Percentiles rank a stretch among this genome's conserved stretches.
Conservation (phyloP, 495 filamentous ascomycete genomes). For the Neurospora sp. region DNA sequence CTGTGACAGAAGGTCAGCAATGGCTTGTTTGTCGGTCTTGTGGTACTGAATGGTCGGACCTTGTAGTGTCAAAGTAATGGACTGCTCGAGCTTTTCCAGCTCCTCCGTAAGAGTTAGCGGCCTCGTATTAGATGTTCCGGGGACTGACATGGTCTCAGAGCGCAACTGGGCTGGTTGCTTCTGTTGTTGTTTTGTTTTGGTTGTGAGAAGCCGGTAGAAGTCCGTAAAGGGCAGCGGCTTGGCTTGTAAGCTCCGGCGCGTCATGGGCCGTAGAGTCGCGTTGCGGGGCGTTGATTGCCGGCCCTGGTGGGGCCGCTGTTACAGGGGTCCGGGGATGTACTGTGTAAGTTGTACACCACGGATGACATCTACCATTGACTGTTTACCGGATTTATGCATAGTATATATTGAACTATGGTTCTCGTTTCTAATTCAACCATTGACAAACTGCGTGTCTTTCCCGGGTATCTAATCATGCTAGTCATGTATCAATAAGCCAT, state of each 20-base stretch:
- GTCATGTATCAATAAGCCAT: not conserved
- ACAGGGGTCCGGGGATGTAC: not conserved
- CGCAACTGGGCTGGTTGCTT: not conserved
- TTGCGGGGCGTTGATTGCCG: not conserved
- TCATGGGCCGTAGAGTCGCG: not conserved
- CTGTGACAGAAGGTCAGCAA: constrained; percentile 32
- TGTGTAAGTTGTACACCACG: not conserved
- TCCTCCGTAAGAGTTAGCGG: constrained; percentile 83
- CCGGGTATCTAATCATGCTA: not conserved
- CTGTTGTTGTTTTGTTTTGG: not conserved
- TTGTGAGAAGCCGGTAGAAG: not conserved
- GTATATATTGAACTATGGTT: not conserved
- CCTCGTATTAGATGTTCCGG: constrained; percentile 43
- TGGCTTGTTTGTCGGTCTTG: not conserved
- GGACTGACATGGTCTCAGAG: constrained; percentile 27
- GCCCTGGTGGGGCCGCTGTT: not conserved
- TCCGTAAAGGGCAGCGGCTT: not conserved
- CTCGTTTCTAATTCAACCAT: not conserved
- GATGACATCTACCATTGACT: not conserved
- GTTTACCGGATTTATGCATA: not conserved
- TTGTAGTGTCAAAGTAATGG: constrained; percentile 92
- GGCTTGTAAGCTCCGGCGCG: not conserved
- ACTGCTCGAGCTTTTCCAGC: constrained; percentile 91
- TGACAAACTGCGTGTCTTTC: not conserved
- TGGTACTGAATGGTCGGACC: constrained; percentile 35